Evolutionary conservation across 73 alveolate species (phyloP), one percentile per base, ranked within the genome.

Genomic region (Durusdinium trenchii): DNA sequence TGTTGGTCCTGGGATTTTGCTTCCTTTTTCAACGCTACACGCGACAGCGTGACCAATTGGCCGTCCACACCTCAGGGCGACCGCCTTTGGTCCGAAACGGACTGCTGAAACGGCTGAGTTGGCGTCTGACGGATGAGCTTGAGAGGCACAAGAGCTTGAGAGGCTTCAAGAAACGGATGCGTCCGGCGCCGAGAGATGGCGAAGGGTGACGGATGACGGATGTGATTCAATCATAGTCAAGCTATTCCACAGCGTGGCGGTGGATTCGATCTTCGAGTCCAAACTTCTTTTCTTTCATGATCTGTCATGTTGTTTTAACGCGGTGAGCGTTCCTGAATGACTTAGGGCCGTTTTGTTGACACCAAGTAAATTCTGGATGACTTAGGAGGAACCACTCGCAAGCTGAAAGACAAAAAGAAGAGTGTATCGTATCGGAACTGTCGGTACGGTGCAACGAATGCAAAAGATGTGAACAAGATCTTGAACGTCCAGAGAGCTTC

Each of bases 11-110:
- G 85, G 32, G 9, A 7, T 0, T 1, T 6, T 75, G 85, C 85
- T 75, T 38, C 42, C 85, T 75, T 52, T 75, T 75, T 42, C 85
- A 75, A 38, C 85, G 85, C 36, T 75, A 75, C 85, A 75, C 85
- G 4, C 85, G 85, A 75, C 36, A 52, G 54, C 20, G 85, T 40
- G 85, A 75, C 2, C 40, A 75, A 38, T 40, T 40, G 40, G 85
- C 85, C 16, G n/a, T n/a, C n/a, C n/a, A n/a, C n/a, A n/a, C n/a
- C n/a, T n/a, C n/a, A n/a, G n/a, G n/a, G n/a, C n/a, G n/a, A n/a
- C n/a, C n/a, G n/a, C n/a, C n/a, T n/a, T n/a, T n/a, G n/a, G n/a
- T n/a, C n/a, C n/a, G n/a, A n/a, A n/a, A n/a, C n/a, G n/a, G n/a
- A n/a, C n/a, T n/a, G n/a, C n/a, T n/a, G n/a, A n/a, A n/a, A n/a